Conservation (phyloP, 768 basidiomycete species). For the Cantharellus cinnabarinus region DNA sequence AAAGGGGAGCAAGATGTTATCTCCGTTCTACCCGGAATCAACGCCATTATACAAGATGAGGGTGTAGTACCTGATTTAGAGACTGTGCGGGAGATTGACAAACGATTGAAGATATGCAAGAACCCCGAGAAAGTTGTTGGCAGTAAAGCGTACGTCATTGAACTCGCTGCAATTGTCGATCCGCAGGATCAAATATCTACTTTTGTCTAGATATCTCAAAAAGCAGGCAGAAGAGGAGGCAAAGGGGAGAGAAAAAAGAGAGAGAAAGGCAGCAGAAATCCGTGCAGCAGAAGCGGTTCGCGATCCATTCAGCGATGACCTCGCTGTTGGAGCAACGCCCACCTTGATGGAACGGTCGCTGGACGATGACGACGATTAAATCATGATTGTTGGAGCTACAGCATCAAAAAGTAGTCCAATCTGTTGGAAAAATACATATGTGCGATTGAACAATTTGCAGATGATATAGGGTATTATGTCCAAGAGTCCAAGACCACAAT, state of each 20-base stretch:
- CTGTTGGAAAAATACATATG: no score
- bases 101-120: constrained; percentile 68
- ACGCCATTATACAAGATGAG: constrained; percentile 29
- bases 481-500: no score
- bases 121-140: constrained; percentile 92
- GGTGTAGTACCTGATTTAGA: constrained; percentile 59
- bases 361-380: not conserved
- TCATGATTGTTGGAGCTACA: not conserved
- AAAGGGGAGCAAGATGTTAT: constrained; percentile 20
- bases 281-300: constrained; percentile 21
- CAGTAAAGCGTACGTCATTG: constrained; percentile 48
- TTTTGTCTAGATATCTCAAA: constrained; percentile 14
- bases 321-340: constrained; percentile 12
- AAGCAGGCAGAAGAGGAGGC: constrained; percentile 54
- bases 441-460: no score
- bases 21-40: constrained; percentile 31
- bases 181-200: not conserved
- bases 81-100: constrained; percentile 72
- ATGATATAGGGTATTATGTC: no score
- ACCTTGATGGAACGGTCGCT: not conserved
- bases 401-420: no score
- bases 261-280: constrained; percentile 22
- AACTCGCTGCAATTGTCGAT: not conserved
- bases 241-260: constrained; percentile 45
- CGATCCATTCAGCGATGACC: constrained; percentile 52